These are phyloP conservation scores for Fraxinus quadrangulata DNA, from an alignment of 257 asterid species.

Conservation along the genomic window DNA sequence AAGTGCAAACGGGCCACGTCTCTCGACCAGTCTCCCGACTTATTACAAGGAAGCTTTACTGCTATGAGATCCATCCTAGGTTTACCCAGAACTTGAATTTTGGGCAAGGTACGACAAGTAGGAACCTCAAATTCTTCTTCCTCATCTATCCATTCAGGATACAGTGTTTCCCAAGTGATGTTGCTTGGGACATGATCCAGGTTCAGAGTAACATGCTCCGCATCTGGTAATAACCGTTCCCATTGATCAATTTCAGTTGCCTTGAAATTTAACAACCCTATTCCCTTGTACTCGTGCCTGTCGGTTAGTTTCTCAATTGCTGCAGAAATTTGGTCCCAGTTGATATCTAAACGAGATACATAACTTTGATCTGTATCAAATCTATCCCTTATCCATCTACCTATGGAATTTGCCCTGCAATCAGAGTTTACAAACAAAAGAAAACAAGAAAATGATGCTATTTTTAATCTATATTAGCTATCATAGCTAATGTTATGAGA, in stretches of 20 bases:
- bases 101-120: constrained; percentile 74
- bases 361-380: constrained; percentile 52
- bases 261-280: constrained; percentile 76
- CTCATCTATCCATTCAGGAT: constrained; percentile 96
- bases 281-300: constrained; percentile 56
- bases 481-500: not conserved
- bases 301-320: constrained; percentile 56
- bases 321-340: constrained; percentile 71
- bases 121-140: constrained; percentile 90
- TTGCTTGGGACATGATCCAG: constrained; percentile 55
- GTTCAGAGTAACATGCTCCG: constrained; percentile 61
- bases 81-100: constrained; percentile 53
- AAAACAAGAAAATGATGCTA: constrained; percentile 5
- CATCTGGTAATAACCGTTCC: constrained; percentile 65
- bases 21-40: constrained; percentile 72
- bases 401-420: constrained; percentile 53
- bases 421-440: constrained; percentile 13
- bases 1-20: constrained; percentile 85
- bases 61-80: constrained; percentile 78
- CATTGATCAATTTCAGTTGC: constrained; percentile 63
- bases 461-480: not conserved
- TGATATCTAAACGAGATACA: constrained; percentile 48
- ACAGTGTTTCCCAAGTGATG: constrained; percentile 82
- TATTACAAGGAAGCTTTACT: constrained; percentile 85
- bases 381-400: constrained; percentile 48